Evolutionary conservation across 176 grass and related monocot genomes (phyloP), one percentile per base, ranked within the genome.

Genomic region (Luzula sylvatica): DNA sequence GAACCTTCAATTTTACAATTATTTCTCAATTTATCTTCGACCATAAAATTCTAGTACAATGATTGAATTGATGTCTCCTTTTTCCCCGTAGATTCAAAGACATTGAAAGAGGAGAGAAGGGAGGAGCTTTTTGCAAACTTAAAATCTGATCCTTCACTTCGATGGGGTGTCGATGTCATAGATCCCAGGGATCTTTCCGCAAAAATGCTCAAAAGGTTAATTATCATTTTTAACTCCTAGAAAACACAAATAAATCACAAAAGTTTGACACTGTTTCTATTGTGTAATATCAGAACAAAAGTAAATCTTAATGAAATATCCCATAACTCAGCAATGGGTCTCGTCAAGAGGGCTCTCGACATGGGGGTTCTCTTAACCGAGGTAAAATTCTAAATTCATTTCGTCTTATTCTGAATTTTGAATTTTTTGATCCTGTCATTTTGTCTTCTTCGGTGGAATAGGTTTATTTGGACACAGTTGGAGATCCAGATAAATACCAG

Each of bases 291-390:
- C 81, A 96, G 84, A 66, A 52, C 54, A 1, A 96, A 96, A 79
- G 30, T 96, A 54, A 96, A 96, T 75, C 56, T 96, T 16, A 89
- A 96, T 65, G 90, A 89, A 61, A 96, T 96, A 75, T 96, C 81
- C 20, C 90, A 89, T 66, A 89, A 86, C 50, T 96, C 90, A 65
- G 90, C 90, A 23, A 96, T 96, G 54, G 71, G 80, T 8, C 90
- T 96, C 21, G 71, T 89, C 44, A 78, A 49, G 43, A 96, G 72
- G 51, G 64, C 66, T 48, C 65, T 89, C 73, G 77, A 76, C 51
- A 57, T 79, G 57, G 81, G 90, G 58, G 67, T 96, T 76, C 19
- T 96, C 16, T 42, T 96, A 52, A 48, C 77, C 12, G 84, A 96
- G 85, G 84, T 96, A 75, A 49, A 55, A 35, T 30, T 12, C 50